phyloP scores from a whole-genome alignment of 2,329 filamentous ascomycete species.

The Fusarium secorum region DNA sequence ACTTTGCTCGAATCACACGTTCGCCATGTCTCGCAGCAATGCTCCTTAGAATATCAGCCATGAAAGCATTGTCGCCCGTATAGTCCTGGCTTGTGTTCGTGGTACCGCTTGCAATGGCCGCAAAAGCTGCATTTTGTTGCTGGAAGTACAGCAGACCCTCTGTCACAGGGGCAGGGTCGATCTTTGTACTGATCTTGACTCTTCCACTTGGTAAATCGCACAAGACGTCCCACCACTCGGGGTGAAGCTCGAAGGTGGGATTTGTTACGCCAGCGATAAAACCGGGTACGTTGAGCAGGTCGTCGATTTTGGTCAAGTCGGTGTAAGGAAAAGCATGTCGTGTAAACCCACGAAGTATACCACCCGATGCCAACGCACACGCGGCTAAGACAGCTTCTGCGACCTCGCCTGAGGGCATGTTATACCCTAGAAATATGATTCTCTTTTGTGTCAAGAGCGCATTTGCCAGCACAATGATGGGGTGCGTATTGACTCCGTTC shows the following conservation, averaged over 20 bases:
- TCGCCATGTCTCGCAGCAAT: conserved; percentile 89
- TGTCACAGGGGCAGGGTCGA: conserved; percentile 80
- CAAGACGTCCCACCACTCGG: conserved; percentile 97
- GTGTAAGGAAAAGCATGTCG: conserved; percentile 98
- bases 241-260: conserved; percentile 91
- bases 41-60: conserved; percentile 83
- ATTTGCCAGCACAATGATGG: conserved; percentile 93
- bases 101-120: conserved; percentile 56
- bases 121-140: conserved; percentile 72
- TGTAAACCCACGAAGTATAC: conserved; percentile 91
- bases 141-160: conserved; percentile 90
- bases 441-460: conserved; percentile 95
- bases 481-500: conserved; percentile 87
- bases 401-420: conserved; percentile 92
- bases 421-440: conserved; percentile 94
- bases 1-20: conserved; percentile 88
- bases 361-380: conserved; percentile 91
- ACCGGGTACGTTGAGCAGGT: conserved; percentile 91
- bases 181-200: conserved; percentile 91
- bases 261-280: conserved; percentile 99
- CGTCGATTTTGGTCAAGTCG: conserved; percentile 96
- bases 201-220: conserved; percentile 92
- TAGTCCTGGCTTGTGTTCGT: conserved; percentile 65
- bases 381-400: conserved; percentile 98
- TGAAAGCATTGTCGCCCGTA: conserved; percentile 88